Base-by-base conservation (phyloP, 305 asterid genomes). In the Fraxinus dipetala region DNA sequence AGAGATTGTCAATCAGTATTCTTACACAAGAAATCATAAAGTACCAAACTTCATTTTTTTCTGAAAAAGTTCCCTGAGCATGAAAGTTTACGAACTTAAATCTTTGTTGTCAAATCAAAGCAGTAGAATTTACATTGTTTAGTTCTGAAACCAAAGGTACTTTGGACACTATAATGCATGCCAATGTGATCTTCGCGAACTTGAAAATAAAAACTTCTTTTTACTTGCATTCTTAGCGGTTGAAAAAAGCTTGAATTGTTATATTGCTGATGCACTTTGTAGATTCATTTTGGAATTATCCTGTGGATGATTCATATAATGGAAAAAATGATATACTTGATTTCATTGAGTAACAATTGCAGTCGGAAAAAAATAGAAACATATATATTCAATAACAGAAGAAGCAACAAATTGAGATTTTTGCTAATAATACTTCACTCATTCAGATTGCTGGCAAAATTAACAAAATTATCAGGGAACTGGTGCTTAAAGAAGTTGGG, bases 361-460 rank as follows among this genome's bases (percentile, higher is more conserved):
- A 1, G 16, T 61, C 24, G 13, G 5, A 22, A 61, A 24, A 22
- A 8, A 8, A 30, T 45, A 45, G 32, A 63, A 22, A 63, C 16
- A 9, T 7, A 28, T 2, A 69, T 14, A 26, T 30, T 28, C 38
- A 30, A 69, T 30, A 69, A 28, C 9, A 30, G 20, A 69, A 69
- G 38, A 13, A 70, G 10, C 75, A 70, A 31, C 11, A 18, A 14
- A 16, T 72, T 72, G 24, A 13, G 40, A 24, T 26, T 72, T 32
- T 72, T 72, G 40, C 82, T 77, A 73, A 61, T 85, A 73, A 36
- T 85, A 61, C 77, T 67, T 67, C 75, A 28, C 20, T 67, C 16
- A 56, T 76, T 77, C 88, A 96, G 99, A 93, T 96, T 86, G 99
- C 99, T 8, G 97, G 95, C 77, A 95, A 91, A 87, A 88, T 96